Evolutionary conservation across 2,329 filamentous ascomycete species (phyloP).

Genomic region (Triangularia verruculosa): DNA sequence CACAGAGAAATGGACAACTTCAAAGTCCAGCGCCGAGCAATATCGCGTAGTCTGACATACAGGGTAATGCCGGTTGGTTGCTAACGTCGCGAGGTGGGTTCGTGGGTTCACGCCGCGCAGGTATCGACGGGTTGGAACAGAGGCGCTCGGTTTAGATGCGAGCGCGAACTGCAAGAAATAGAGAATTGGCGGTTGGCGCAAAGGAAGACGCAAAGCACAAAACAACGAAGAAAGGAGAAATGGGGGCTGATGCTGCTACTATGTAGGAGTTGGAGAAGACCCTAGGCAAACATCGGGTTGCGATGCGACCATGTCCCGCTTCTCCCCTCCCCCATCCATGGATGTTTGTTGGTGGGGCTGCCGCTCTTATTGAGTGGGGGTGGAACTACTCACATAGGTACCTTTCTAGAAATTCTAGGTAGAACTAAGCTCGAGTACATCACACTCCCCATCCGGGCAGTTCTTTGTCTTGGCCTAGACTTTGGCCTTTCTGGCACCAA

Average conservation of each 20-base stretch:
- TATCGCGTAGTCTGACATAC: background rate
- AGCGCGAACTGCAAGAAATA: background rate
- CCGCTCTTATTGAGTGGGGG: background rate
- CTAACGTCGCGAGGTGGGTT: background rate
- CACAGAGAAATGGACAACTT: background rate
- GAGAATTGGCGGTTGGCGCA: background rate
- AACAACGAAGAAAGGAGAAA: background rate
- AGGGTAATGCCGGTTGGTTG: constrained; percentile 2
- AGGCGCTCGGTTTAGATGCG: background rate
- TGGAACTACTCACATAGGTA: too few species aligned
- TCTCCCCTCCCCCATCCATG: background rate
- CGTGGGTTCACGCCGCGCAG: background rate
- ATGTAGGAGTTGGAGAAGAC: background rate
- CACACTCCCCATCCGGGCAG: background rate
- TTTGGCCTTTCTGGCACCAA: too few species aligned
- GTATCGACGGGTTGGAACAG: background rate
- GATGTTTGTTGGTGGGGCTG: background rate
- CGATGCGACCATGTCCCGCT: background rate
- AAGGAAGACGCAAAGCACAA: background rate
- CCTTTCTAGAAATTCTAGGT: too few species aligned
- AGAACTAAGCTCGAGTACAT: background rate
- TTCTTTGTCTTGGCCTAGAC: background rate
- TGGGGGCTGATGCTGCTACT: background rate
- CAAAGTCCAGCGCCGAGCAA: background rate
- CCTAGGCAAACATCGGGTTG: background rate